Conservation (phyloP, 1,284 basidiomycete genomes). For the Fistulina hepatica region DNA sequence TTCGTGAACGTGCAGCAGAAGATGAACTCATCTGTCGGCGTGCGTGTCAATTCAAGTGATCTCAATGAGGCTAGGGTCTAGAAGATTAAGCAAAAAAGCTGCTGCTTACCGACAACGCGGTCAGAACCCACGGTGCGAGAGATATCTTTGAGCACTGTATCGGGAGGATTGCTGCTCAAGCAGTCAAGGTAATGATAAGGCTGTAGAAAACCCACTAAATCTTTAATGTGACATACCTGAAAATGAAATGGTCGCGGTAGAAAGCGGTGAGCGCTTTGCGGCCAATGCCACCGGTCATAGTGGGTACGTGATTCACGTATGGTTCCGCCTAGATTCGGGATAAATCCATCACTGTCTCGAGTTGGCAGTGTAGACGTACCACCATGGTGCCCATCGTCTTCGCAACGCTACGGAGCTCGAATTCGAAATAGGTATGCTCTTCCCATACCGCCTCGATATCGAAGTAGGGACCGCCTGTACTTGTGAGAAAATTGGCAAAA, state of each 20-base stretch:
- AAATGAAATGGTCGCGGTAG: conserved; percentile 42
- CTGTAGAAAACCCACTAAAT: not conserved
- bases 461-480: conserved; percentile 24
- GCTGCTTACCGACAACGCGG: conserved; percentile 35
- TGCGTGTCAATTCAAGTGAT: not conserved
- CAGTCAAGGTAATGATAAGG: not conserved
- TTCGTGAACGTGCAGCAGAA: conserved; percentile 36
- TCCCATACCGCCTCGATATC: conserved; percentile 44
- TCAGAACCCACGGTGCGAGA: conserved; percentile 43
- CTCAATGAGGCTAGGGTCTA: not conserved
- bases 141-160: conserved; percentile 31
- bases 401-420: conserved; percentile 36
- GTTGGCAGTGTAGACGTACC: conserved; percentile 39
- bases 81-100: not conserved
- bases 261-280: conserved; percentile 38
- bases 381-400: conserved; percentile 47
- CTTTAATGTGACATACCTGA: conserved; percentile 29
- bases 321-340: not conserved
- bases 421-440: conserved; percentile 40
- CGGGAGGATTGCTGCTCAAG: conserved; percentile 32
- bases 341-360: conserved; percentile 28
- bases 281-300: conserved; percentile 45
- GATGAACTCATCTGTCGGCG: conserved; percentile 34
- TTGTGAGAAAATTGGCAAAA: too few species aligned
- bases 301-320: not conserved